These are phyloP conservation scores for Hyaloperonospora brassicae DNA, from an alignment of 352 stramenopile species.

Conservation along the genomic window DNA sequence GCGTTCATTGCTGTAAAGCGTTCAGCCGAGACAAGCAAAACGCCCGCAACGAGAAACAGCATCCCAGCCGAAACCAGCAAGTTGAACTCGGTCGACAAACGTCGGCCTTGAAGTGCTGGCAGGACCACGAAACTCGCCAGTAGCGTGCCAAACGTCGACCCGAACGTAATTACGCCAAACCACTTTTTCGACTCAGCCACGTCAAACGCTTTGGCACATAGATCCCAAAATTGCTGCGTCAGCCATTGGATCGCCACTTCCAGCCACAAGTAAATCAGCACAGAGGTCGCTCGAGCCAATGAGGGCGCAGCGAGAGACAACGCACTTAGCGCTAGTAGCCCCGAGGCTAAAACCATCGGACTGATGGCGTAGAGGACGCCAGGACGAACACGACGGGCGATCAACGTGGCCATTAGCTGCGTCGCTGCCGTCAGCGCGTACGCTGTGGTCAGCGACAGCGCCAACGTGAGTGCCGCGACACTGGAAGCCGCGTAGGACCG, in stretches of 20 bases:
- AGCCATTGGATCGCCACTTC: conserved; percentile 69
- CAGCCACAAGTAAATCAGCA: conserved; percentile 76
- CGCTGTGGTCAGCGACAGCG: conserved; percentile 64
- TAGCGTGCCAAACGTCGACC: conserved; percentile 69
- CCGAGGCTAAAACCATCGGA: conserved; percentile 34
- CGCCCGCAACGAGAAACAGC: conserved; percentile 46
- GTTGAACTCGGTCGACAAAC: conserved; percentile 67
- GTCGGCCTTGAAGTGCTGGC: conserved; percentile 37
- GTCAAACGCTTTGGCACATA: conserved; percentile 74
- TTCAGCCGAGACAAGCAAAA: conserved; percentile 48
- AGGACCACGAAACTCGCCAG: conserved; percentile 68
- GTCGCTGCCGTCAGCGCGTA: conserved; percentile 51
- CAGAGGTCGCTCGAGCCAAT: conserved; percentile 38
- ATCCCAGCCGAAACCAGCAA: conserved; percentile 47
- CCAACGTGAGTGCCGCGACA: conserved; percentile 61
- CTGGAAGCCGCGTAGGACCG: conserved; percentile 58
- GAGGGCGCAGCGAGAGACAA: conserved; percentile 38
- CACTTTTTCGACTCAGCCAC: conserved; percentile 79
- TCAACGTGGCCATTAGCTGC: conserved; percentile 28
- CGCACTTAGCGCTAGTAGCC: conserved; percentile 37
- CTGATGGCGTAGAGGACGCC: conserved; percentile 49
- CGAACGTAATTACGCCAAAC: conserved; percentile 83
- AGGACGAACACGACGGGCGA: conserved; percentile 14
- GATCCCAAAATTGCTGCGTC: conserved; percentile 82
- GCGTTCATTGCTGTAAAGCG: conserved; percentile 26